These are phyloP conservation scores for Pleomassaria siparia DNA, from an alignment of 2,329 filamentous ascomycete species.

Conservation along the genomic window DNA sequence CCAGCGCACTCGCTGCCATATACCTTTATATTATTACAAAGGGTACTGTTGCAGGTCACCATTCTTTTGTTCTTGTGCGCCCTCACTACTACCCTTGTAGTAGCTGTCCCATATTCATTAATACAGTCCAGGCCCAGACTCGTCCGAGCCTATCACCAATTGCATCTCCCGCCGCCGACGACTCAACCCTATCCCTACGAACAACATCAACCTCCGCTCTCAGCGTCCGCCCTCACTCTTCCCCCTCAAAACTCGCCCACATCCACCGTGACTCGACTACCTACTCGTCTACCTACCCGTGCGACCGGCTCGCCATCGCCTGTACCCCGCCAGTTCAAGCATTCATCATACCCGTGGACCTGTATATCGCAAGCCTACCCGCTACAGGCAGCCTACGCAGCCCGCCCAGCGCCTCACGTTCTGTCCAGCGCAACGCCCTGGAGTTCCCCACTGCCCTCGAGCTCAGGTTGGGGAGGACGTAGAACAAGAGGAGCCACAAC, in stretches of 20 bases:
- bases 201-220: not conserved
- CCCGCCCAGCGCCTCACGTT: slow-evolving; percentile 8
- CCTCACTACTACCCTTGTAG: too few relatives aligned
- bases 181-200: slow-evolving; percentile 4
- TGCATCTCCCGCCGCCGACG: not conserved
- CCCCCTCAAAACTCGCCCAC: slow-evolving; percentile 5
- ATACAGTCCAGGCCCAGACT: slow-evolving; percentile 3
- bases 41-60: slow-evolving; percentile 7
- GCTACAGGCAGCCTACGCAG: slow-evolving; percentile 23
- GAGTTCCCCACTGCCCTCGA: slow-evolving; percentile 16
- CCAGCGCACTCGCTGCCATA: slow-evolving; percentile 5
- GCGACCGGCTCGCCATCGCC: slow-evolving; percentile 12
- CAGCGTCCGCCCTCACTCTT: slow-evolving; percentile 7
- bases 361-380: slow-evolving; percentile 24
- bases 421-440: slow-evolving; percentile 9
- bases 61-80: not conserved
- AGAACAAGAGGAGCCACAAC: slow-evolving; percentile 15
- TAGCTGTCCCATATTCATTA: slow-evolving; percentile 7
- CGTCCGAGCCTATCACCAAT: slow-evolving; percentile 13
- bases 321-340: slow-evolving; percentile 26
- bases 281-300: slow-evolving; percentile 11
- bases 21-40: too few relatives aligned
- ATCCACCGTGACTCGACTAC: slow-evolving; percentile 4
- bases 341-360: slow-evolving; percentile 16
- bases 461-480: slow-evolving; percentile 10